phyloP scores from a whole-genome alignment of 1,284 basidiomycete genomes.

The Fomes fomentarius region DNA sequence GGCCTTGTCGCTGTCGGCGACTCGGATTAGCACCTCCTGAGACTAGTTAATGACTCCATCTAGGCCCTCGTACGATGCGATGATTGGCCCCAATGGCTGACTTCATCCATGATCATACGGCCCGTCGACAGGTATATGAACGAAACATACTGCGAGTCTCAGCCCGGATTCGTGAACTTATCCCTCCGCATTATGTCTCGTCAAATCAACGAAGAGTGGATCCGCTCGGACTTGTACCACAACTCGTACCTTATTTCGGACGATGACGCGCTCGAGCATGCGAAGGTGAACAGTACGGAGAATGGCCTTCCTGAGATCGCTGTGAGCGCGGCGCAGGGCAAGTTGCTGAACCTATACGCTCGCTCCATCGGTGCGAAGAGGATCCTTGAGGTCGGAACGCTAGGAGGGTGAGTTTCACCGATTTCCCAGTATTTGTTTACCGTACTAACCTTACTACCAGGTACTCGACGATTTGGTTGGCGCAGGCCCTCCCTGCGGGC shows the following conservation, averaged over 20 bases:
- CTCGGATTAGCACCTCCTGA: too few species aligned
- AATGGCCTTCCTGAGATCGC: slow-evolving; percentile 55
- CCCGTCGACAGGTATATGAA: too few species aligned
- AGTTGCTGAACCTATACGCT: slow-evolving; percentile 54
- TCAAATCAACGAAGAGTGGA: slow-evolving; percentile 44
- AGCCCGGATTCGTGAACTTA: too few species aligned
- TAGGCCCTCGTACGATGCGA: too few species aligned
- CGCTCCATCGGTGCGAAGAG: slow-evolving; percentile 51
- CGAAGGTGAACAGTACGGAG: slow-evolving; percentile 43
- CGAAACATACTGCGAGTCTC: too few species aligned
- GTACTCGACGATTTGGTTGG: slow-evolving; percentile 65
- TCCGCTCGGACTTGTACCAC: slow-evolving; percentile 56
- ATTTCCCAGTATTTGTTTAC: too few species aligned
- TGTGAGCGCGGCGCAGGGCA: slow-evolving; percentile 59
- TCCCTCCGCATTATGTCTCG: slow-evolving; percentile 9
- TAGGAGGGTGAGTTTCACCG: slow-evolving; percentile 54
- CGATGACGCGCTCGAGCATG: slow-evolving; percentile 49
- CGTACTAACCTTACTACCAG: slow-evolving; percentile 37
- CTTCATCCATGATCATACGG: too few species aligned
- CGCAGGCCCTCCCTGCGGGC: slow-evolving; percentile 54
- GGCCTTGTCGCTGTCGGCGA: too few species aligned
- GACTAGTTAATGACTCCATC: too few species aligned
- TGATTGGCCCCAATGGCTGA: too few species aligned
- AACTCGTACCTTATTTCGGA: slow-evolving; percentile 53
- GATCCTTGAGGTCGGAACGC: slow-evolving; percentile 63